Evolutionary conservation across 2,329 filamentous ascomycete genomes (phyloP).

Genomic region (Cryoendolithus antarcticus): DNA sequence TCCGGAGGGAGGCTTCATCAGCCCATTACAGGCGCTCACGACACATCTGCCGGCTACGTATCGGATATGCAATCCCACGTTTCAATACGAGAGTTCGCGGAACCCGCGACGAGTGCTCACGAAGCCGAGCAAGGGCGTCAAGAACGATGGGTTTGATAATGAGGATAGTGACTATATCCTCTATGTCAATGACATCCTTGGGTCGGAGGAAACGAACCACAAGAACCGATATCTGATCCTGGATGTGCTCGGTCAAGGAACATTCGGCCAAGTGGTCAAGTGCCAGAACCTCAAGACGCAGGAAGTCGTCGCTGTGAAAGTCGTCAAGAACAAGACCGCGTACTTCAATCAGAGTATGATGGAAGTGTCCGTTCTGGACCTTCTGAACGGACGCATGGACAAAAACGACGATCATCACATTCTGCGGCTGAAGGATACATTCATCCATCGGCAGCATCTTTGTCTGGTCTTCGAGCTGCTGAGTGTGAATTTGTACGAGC

Average conservation of each 20-base stretch:
- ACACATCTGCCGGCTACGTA: slow-evolving; percentile 89
- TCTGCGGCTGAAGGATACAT: slow-evolving; percentile 88
- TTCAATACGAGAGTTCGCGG: slow-evolving; percentile 97
- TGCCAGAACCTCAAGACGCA: slow-evolving; percentile 98
- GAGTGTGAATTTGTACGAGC: slow-evolving; percentile 93
- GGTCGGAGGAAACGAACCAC: slow-evolving; percentile 94
- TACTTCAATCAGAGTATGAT: slow-evolving; percentile 99
- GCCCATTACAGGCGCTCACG: slow-evolving; percentile 89
- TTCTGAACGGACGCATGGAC: slow-evolving; percentile 96
- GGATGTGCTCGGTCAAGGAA: slow-evolving; percentile 92
- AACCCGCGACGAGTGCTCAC: slow-evolving; percentile 93
- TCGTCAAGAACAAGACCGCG: slow-evolving; percentile 96
- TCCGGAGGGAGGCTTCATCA: slow-evolving; percentile 95
- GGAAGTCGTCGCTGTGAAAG: slow-evolving; percentile 96
- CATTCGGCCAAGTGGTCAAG: slow-evolving; percentile 97
- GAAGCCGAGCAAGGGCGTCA: slow-evolving; percentile 94
- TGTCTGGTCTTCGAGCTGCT: slow-evolving; percentile 93
- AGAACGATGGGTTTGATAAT: slow-evolving; percentile 98
- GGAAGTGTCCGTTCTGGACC: slow-evolving; percentile 93
- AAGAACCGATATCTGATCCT: slow-evolving; percentile 98
- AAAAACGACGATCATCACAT: slow-evolving; percentile 98
- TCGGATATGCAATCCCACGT: slow-evolving; percentile 92
- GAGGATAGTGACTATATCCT: slow-evolving; percentile 99
- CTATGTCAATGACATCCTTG: slow-evolving; percentile 96
- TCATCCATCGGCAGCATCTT: slow-evolving; percentile 93